Base-by-base conservation (phyloP, 2,329 filamentous ascomycete species). In the Nigrospora osmanthi region DNA sequence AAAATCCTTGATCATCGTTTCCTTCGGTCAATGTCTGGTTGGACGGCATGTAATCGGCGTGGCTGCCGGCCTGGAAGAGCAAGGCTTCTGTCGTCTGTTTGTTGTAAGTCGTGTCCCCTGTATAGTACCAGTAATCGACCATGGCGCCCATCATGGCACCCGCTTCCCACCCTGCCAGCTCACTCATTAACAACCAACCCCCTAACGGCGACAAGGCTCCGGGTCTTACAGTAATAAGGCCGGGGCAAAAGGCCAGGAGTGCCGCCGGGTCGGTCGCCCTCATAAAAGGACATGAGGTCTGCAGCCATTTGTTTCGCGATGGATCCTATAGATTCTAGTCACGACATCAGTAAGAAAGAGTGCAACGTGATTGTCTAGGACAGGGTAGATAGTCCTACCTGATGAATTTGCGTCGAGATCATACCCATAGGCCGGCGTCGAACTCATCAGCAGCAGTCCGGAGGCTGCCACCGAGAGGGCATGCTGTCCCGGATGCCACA, bases 81-180 rank as follows among this genome's bases (percentile, higher is more conserved):
- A 95, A 73, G 12, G 78, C 89, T 51, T 86, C 72, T 33, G 72
- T 74, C 14, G 80, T 77, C 36, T 87, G 67, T 14, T 81, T 68
- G 59, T 89, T 89, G 67, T 86, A 93, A 32, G 75, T 73, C 4
- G 73, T 67, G 58, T 91, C 86, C 16, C 81, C 82, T 0, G 87
- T 91, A 60, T 88, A 87, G 59, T 83, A 86, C 86, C 87, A 94
- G 62, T 93, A 93, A 56, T 93, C 86, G 43, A 94, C 72, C 50
- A 93, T 68, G 3, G 83, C 72, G 17, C 78, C 78, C 64, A 82
- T 73, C 70, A 90, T 80, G 46, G 85, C 85, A 43, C 86, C 86
- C 11, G 73, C 83, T 65, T 86, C 84, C 87, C 81, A 89, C 76
- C 76, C 75, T 78, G 46, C n/a, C 16, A 30, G 28, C 6, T 3